Evolutionary conservation across 768 basidiomycete genomes (phyloP).

Genomic region (Butyriboletus loyo): DNA sequence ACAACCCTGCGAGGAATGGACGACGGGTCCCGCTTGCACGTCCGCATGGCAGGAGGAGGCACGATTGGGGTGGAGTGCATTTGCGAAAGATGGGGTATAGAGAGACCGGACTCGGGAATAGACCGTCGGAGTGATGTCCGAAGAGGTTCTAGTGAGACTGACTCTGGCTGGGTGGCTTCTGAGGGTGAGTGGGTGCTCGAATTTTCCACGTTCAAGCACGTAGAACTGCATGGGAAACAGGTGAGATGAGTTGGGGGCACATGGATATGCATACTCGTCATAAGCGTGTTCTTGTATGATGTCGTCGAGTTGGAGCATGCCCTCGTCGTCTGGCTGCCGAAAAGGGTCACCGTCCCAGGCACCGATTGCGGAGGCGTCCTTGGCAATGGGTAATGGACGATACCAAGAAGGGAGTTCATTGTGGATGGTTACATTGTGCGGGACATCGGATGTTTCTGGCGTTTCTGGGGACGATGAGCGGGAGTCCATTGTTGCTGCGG

Average conservation of each 20-base stretch:
- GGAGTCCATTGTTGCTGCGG: constrained; percentile 49
- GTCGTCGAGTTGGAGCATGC: constrained; percentile 68
- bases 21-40: constrained; percentile 53
- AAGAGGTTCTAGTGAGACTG: constrained; percentile 30
- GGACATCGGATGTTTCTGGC: constrained; percentile 59
- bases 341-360: constrained; percentile 45
- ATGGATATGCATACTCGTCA: constrained; percentile 56
- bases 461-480: constrained; percentile 73
- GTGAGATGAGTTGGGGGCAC: constrained; percentile 4
- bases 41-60: constrained; percentile 61
- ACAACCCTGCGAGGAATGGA: constrained; percentile 57
- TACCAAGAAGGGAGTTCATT: constrained; percentile 58
- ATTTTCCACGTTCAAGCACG: constrained; percentile 20
- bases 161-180: constrained; percentile 37
- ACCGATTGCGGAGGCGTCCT: constrained; percentile 36
- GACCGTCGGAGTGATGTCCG: constrained; percentile 32
- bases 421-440: constrained; percentile 49
- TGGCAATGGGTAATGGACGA: constrained; percentile 42
- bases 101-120: constrained; percentile 29
- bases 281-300: constrained; percentile 72
- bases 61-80: constrained; percentile 56
- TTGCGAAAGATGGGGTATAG: constrained; percentile 35
- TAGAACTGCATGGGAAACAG: constrained; percentile 11
- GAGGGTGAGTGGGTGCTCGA: constrained; percentile 8
- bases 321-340: constrained; percentile 48